Percentiles rank a stretch among this genome's conserved stretches.
Evolutionary conservation across 441 rosid species (phyloP).

Genomic region (Erodium texanum): DNA sequence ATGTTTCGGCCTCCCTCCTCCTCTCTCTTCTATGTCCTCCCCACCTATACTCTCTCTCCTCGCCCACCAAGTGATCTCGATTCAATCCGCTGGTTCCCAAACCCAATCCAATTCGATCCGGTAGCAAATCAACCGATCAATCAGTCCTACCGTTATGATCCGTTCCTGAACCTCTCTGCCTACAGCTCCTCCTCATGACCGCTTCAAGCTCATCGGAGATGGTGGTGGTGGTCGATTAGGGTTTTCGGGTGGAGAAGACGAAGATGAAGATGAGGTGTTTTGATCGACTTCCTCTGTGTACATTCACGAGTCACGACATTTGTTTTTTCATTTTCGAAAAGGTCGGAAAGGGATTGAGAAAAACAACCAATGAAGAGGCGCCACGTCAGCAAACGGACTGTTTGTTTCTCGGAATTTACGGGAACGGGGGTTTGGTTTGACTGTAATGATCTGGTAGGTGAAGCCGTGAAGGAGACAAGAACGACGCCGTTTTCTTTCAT

Average conservation of each 20-base stretch:
- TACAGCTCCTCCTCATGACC: background rate
- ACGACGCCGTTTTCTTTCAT: too few species aligned
- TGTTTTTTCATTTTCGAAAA: too few species aligned
- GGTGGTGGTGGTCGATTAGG: background rate
- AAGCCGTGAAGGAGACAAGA: too few species aligned
- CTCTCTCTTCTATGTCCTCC: background rate
- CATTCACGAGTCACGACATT: background rate
- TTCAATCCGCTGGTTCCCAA: background rate
- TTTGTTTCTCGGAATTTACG: too few species aligned
- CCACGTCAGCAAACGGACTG: too few species aligned
- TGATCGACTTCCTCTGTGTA: background rate
- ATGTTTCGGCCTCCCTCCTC: constrained; percentile 42
- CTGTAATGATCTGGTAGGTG: too few species aligned
- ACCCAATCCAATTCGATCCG: background rate
- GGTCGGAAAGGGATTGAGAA: background rate
- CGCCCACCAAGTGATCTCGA: background rate
- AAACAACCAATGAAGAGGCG: too few species aligned
- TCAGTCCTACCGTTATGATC: too few species aligned
- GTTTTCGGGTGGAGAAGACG: background rate
- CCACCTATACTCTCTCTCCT: too few species aligned
- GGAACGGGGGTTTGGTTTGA: too few species aligned
- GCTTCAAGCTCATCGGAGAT: background rate
- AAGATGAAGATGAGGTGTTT: background rate
- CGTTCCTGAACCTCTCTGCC: background rate
- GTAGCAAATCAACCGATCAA: too few species aligned